Evolutionary conservation across 1,284 basidiomycete genomes (phyloP).

Genomic region (Fomitopsis palustris): DNA sequence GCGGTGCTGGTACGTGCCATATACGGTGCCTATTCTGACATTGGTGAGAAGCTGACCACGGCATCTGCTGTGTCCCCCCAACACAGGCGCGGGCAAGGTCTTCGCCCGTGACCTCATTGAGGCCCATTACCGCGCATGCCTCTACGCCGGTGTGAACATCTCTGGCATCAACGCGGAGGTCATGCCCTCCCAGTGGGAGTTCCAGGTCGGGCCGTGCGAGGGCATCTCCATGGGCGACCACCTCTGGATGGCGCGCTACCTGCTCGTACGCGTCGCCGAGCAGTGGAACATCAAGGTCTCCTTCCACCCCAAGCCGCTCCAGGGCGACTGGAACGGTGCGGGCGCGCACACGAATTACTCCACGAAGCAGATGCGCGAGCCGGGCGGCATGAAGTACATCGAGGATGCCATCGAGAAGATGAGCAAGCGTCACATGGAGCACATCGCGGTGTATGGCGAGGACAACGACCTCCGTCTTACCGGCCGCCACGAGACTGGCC

Average conservation of each 20-base stretch:
- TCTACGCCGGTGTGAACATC: constrained; percentile 97
- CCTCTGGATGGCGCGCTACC: constrained; percentile 95
- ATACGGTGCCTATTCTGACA: constrained; percentile 11
- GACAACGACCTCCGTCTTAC: constrained; percentile 95
- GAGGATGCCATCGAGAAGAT: constrained; percentile 93
- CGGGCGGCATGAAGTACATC: constrained; percentile 92
- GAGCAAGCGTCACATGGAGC: constrained; percentile 79
- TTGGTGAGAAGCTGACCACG: constrained; percentile 3
- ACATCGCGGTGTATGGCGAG: constrained; percentile 96
- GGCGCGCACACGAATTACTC: constrained; percentile 96
- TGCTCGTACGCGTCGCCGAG: constrained; percentile 91
- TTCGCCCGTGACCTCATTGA: constrained; percentile 99
- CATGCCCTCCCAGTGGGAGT: constrained; percentile 99
- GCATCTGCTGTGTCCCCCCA: constrained; percentile 11
- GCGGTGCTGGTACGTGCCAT: constrained; percentile 84
- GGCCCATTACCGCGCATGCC: constrained; percentile 97
- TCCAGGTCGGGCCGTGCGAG: constrained; percentile 98
- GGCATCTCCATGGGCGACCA: constrained; percentile 99
- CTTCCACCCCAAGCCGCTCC: constrained; percentile 99
- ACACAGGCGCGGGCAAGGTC: constrained; percentile 87
- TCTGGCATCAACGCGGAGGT: constrained; percentile 99
- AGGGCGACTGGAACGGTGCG: constrained; percentile 99
- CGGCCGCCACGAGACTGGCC: constrained; percentile 95
- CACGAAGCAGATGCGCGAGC: constrained; percentile 88
- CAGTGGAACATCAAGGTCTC: constrained; percentile 98